A percentile compares a stretch with the other conserved stretches of the same genome.
These are phyloP conservation scores for Pisolithus microcarpus DNA, from an alignment of 768 basidiomycete species.

Conservation along the genomic window DNA sequence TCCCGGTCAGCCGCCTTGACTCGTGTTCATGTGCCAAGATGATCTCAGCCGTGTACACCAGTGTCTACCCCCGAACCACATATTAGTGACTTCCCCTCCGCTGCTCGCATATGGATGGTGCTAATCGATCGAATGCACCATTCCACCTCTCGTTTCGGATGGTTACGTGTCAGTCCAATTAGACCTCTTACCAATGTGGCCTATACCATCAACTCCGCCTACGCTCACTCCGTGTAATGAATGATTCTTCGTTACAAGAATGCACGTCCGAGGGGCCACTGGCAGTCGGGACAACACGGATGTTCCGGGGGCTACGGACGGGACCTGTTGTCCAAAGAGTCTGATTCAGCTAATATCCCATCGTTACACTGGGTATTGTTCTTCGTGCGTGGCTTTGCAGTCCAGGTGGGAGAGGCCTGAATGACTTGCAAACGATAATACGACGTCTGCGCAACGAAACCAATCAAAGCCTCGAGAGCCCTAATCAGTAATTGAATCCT, in stretches of 20 bases:
- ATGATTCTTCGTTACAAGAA: no score
- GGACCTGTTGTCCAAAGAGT: neutral
- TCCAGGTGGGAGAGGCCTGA: conserved; percentile 9
- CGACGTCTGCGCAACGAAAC: conserved; percentile 28
- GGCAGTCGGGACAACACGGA: no score
- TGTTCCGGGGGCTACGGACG: neutral
- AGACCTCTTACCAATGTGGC: no score
- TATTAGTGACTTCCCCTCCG: no score
- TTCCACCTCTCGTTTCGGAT: neutral
- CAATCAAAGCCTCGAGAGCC: conserved; percentile 24
- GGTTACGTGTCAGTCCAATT: no score
- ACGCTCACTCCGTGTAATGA: no score
- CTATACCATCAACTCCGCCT: no score
- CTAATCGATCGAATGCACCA: neutral
- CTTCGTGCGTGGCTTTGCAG: conserved; percentile 1
- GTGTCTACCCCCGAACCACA: no score
- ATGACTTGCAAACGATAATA: conserved; percentile 27
- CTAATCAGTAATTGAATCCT: neutral
- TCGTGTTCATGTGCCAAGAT: no score
- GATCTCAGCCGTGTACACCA: no score
- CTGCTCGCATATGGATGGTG: neutral
- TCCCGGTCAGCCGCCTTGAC: no score
- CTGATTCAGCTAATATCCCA: conserved; percentile 19
- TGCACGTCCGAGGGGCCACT: no score
- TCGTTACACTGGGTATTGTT: conserved; percentile 7